Base-by-base conservation (phyloP, 495 filamentous ascomycete species). In the Penicillium silybi region DNA sequence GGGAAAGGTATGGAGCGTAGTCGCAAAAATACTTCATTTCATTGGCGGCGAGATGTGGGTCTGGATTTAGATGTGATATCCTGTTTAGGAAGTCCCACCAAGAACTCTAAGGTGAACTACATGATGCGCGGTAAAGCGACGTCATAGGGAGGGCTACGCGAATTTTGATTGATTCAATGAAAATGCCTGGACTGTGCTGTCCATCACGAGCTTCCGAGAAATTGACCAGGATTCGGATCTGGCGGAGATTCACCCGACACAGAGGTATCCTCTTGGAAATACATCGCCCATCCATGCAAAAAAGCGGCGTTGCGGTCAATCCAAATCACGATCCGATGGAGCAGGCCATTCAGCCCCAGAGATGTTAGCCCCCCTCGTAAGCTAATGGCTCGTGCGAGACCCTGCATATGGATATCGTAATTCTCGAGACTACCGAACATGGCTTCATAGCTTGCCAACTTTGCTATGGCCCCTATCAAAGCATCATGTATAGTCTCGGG, bases 361-460 rank as follows among this genome's bases (percentile, higher is more conserved):
- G 59, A 58, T 8, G 35, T 6, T 0, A 75, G 53, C 0, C 74
- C 74, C 1, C 72, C 74, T 16, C 72, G 67, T 22, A 70, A 47
- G 18, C 53, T 34, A 26, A 77, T 49, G 47, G 64, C 64, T 40
- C 52, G 59, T 13, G 23, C 8, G 16, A 75, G 54, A 6, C 70
- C 71, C 18, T 57, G 58, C 74, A 75, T 77, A 50, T 77, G 72
- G 11, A 71, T 65, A 13, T 58, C 41, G 41, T 67, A 76, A 26
- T 53, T 56, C 1, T 64, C 52, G n/a, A 63, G 46, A 29, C 46
- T 54, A 2, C 71, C 73, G 57, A 71, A 75, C 61, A 74, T 73
- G 27, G 73, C 71, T 47, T 78, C 74, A 44, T 75, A 78, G 45
- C 64, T 70, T 7, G 71, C 74, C 72, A 78, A 71, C 43, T 78